Base-by-base conservation (phyloP, 148 eudicot species). In the Camellia granthamiana region DNA sequence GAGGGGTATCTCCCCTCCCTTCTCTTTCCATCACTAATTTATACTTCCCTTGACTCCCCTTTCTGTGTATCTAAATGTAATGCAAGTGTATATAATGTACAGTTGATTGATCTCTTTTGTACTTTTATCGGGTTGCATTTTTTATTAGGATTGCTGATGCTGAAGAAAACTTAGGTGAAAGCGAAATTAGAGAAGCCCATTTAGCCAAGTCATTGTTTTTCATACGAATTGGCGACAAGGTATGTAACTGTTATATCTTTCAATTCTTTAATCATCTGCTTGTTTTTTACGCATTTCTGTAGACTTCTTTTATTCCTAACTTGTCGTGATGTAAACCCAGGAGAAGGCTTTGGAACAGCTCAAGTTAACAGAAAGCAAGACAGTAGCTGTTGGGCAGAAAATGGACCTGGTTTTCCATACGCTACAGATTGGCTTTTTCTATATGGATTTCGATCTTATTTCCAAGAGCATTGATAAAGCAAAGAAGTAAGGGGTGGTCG, bases 181-280 rank as follows among this genome's bases (percentile, higher is more conserved):
- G 99, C 88, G 99, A 96, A 90, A 97, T 96, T 65, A 92, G 99
- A 72, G 99, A 96, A 91, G 98, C 99, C 86, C 97, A 96, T 83
- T 85, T 96, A 67, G 99, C 97, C 68, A 96, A 96, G 84, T 96
- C 98, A 11, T 83, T 96, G 76, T 92, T 90, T 83, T 96, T 81
- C 83, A 89, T 96, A 12, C 85, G 90, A 81, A 88, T 89, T 63
- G 97, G 97, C 67, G 98, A 93, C 84, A 92, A 96, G 87, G 99
- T 92, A 79, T 73, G 21, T 3, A 19, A 44, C 23, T 12, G 21
- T 14, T 54, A 14, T 1, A 51, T 6, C 43, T 68, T 43, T 60
- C 58, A 3, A 21, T 81, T 16, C 67, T 21, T 58, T 52, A 16
- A 11, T 75, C 3, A 7, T 51, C 47, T 41, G 9, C 54, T 59